Evolutionary conservation across 176 grass and related monocot genomes (phyloP), one percentile per base, ranked within the genome.

Genomic region (Eleusine indica): DNA sequence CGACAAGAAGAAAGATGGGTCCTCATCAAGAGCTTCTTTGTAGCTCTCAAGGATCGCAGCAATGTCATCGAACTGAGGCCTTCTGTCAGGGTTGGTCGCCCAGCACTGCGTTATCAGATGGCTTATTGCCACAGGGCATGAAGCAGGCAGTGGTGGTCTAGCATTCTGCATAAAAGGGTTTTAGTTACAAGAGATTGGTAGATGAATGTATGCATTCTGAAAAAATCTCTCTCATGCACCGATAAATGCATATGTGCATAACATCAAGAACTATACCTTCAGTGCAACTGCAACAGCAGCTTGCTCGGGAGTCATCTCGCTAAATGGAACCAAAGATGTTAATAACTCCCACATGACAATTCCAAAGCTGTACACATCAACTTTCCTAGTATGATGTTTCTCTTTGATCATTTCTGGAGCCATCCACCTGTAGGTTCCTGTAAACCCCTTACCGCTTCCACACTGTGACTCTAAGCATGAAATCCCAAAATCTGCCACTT

Each of bases 341-440:
- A 99, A 70, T 40, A 99, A 82, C 87, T 99, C 97, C 97, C 97
- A 99, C 73, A 99, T 68, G 73, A 99, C 97, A 5, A 99, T 85
- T 39, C 91, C 97, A 3, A 99, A 99, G 81, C 97, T 99, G 86
- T 99, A 99, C 18, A 99, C 93, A 71, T 99, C 97, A 35, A 99
- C 91, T 77, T 99, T 99, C 72, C 94, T 87, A 15, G 93, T 99
- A 86, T 99, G 97, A 71, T 46, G 86, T 80, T 99, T 96, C 84
- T 95, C 97, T 77, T 92, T 96, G 64, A 99, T 96, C 91, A 99
- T 94, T 80, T 99, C 97, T 2, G 97, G 97, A 76, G 97, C 93
- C 97, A 99, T 99, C 97, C 97, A 99, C 30, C 97, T 85, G 66
- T 96, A 94, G 14, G 97, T 99, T 25, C 97, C 92, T 6, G 97